Evolutionary conservation across 768 basidiomycete species (phyloP).

Genomic region (Pleurotus citrinopileatus): DNA sequence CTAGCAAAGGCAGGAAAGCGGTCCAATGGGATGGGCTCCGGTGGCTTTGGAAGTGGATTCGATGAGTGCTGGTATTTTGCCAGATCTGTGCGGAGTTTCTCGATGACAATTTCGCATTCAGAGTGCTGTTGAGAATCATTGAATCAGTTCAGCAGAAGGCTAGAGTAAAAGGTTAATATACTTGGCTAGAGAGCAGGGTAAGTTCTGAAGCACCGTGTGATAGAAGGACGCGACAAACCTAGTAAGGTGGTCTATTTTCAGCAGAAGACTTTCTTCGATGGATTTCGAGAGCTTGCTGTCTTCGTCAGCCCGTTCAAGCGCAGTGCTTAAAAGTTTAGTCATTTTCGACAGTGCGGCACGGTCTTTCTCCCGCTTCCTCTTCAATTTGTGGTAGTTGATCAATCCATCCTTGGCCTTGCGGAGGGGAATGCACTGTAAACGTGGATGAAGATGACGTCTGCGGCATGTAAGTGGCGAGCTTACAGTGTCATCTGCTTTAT

Average conservation of each 20-base stretch:
- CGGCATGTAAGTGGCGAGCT: slow-evolving; percentile 23
- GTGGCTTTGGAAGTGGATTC: slow-evolving; percentile 58
- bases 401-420: slow-evolving; percentile 25
- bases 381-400: slow-evolving; percentile 8
- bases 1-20: slow-evolving; percentile 36
- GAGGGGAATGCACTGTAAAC: slow-evolving; percentile 21
- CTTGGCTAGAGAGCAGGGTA: background rate
- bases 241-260: background rate
- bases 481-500: slow-evolving; percentile 37
- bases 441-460: slow-evolving; percentile 10
- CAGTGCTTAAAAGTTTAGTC: background rate
- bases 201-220: background rate
- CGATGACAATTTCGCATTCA: slow-evolving; percentile 29
- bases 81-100: slow-evolving; percentile 30
- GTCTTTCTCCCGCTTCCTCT: slow-evolving; percentile 10
- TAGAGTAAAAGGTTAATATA: background rate
- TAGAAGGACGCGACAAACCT: slow-evolving; percentile 6
- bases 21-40: slow-evolving; percentile 47
- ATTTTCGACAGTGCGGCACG: background rate
- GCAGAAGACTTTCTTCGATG: slow-evolving; percentile 6
- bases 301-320: slow-evolving; percentile 5
- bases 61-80: slow-evolving; percentile 26
- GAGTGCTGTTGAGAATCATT: slow-evolving; percentile 17
- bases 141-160: background rate
- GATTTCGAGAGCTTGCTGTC: slow-evolving; percentile 7